Evolutionary conservation across 2,329 filamentous ascomycete species (phyloP).

Genomic region (Tolypocladium album): DNA sequence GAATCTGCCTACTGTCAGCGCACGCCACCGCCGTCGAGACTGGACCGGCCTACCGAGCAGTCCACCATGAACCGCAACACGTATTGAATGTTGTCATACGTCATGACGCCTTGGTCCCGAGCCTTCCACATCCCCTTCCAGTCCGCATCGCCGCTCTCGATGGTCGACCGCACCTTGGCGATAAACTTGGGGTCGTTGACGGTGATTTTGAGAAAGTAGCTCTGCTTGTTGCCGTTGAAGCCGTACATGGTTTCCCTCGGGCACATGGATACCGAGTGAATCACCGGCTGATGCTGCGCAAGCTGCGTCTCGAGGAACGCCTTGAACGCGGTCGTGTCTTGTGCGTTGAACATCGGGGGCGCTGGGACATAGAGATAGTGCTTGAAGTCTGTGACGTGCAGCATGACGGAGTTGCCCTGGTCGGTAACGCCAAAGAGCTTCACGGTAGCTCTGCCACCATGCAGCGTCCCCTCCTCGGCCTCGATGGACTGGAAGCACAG

Average conservation of each 20-base stretch:
- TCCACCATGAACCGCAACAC: conserved; percentile 97
- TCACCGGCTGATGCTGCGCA: conserved; percentile 60
- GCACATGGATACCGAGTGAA: conserved; percentile 71
- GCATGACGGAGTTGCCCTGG: conserved; percentile 77
- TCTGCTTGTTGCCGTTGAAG: conserved; percentile 87
- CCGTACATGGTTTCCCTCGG: conserved; percentile 87
- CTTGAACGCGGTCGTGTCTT: conserved; percentile 71
- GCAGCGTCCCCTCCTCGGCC: conserved; percentile 75
- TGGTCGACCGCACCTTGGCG: conserved; percentile 58
- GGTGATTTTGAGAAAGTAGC: conserved; percentile 85
- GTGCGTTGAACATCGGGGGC: conserved; percentile 66
- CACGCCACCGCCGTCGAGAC: background rate
- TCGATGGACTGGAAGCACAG: conserved; percentile 96
- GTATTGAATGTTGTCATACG: conserved; percentile 94
- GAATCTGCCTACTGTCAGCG: conserved; percentile 42
- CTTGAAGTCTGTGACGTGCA: conserved; percentile 91
- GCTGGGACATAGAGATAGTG: conserved; percentile 94
- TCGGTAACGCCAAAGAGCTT: conserved; percentile 89
- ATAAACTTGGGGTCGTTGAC: conserved; percentile 85
- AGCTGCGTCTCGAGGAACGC: conserved; percentile 70
- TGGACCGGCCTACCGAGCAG: conserved; percentile 52
- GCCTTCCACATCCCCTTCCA: conserved; percentile 85
- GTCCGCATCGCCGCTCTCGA: conserved; percentile 70
- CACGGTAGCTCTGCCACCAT: conserved; percentile 65
- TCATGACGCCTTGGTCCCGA: conserved; percentile 61